Conservation (phyloP, 108 stramenopile genomes). For the Chaetoceros tenuissimus region DNA sequence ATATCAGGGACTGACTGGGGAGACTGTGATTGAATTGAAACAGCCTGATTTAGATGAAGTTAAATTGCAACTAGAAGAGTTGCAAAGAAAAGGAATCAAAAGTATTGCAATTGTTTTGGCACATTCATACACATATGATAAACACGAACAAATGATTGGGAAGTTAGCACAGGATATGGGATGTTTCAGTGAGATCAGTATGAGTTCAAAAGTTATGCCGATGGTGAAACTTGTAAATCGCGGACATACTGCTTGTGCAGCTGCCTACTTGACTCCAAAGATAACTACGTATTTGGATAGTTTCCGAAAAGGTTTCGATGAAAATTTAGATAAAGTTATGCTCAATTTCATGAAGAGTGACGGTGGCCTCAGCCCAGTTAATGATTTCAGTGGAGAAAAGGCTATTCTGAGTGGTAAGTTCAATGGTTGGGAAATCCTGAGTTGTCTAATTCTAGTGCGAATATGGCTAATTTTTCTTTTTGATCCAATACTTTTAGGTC, state of each 20-base stretch:
- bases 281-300: conserved; percentile 78
- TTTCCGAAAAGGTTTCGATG: conserved; percentile 88
- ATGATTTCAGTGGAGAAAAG: conserved; percentile 91
- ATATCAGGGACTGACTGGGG: conserved; percentile 69
- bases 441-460: neutral
- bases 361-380: conserved; percentile 92
- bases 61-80: conserved; percentile 43
- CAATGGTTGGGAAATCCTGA: too few relatives aligned
- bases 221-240: conserved; percentile 94
- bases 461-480: neutral
- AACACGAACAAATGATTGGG: conserved; percentile 82
- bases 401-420: conserved; percentile 88
- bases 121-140: conserved; percentile 77
- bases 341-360: conserved; percentile 97
- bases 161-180: conserved; percentile 73
- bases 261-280: conserved; percentile 95
- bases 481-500: too few relatives aligned
- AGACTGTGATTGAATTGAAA: conserved; percentile 50
- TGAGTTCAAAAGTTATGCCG: conserved; percentile 83
- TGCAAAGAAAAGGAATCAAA: conserved; percentile 68
- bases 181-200: conserved; percentile 83
- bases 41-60: conserved; percentile 59
- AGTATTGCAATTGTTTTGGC: conserved; percentile 83
- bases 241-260: conserved; percentile 90
- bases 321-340: conserved; percentile 55